Evolutionary conservation across 306 rosid species (phyloP).

Genomic region (Sicyos baderoa): DNA sequence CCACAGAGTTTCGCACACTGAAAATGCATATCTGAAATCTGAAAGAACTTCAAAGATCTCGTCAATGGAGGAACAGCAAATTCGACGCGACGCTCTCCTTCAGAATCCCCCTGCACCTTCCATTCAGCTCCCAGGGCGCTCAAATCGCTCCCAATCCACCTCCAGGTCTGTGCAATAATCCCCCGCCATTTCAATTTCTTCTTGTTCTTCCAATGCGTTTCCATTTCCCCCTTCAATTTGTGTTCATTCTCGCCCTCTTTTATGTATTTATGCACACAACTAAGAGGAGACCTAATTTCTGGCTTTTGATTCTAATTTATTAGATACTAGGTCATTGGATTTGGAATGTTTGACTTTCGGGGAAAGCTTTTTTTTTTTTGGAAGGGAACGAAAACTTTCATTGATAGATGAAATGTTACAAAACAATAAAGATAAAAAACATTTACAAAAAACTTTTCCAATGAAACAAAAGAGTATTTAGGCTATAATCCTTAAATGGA

Average conservation of each 20-base stretch:
- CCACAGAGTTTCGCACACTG: neutral
- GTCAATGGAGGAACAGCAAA: slow-evolving; percentile 18
- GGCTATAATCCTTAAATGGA: no score
- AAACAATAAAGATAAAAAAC: no score
- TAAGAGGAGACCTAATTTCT: neutral
- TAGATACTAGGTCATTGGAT: neutral
- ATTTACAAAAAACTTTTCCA: no score
- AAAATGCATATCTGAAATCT: neutral
- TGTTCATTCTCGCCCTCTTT: neutral
- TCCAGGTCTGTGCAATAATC: slow-evolving; percentile 21
- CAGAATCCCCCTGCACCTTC: slow-evolving; percentile 15
- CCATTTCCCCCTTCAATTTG: no score
- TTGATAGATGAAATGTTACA: no score
- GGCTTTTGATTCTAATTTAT: neutral
- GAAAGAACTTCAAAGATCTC: neutral
- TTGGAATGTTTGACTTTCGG: neutral
- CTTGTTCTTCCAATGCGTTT: neutral
- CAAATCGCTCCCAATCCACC: slow-evolving; percentile 30
- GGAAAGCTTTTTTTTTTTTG: no score
- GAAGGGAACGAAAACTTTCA: no score
- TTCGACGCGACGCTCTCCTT: slow-evolving; percentile 21
- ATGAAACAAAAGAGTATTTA: no score
- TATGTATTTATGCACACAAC: neutral
- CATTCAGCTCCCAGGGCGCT: slow-evolving; percentile 14
- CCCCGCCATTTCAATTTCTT: neutral